phyloP scores from a whole-genome alignment of 768 basidiomycete species.

The Agaricus blazei region DNA sequence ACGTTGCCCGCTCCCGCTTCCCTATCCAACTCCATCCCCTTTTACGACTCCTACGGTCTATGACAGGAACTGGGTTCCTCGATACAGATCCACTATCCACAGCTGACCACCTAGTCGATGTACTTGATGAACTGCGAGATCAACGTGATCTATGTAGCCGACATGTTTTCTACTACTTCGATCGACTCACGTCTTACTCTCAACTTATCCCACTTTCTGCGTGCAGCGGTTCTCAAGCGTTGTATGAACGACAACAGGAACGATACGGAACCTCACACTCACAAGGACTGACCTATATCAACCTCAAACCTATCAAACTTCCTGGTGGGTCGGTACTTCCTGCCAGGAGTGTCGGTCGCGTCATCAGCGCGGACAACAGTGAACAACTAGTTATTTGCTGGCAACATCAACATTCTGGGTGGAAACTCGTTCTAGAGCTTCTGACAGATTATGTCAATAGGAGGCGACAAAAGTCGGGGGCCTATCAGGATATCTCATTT shows the following conservation, averaged over 20 bases:
- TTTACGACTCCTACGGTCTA: slow-evolving; percentile 65
- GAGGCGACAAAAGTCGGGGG: slow-evolving; percentile 36
- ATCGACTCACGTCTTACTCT: slow-evolving; percentile 66
- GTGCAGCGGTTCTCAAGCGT: slow-evolving; percentile 61
- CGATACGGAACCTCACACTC: slow-evolving; percentile 43
- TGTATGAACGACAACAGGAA: slow-evolving; percentile 66
- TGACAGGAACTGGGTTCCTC: slow-evolving; percentile 73
- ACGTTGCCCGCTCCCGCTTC: slow-evolving; percentile 77
- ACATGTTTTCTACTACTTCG: slow-evolving; percentile 74
- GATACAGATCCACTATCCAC: slow-evolving; percentile 66
- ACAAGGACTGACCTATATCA: slow-evolving; percentile 55
- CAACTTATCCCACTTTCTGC: slow-evolving; percentile 61
- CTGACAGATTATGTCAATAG: slow-evolving; percentile 71
- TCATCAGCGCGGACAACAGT: slow-evolving; percentile 67
- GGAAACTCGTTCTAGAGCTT: slow-evolving; percentile 81
- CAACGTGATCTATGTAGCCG: slow-evolving; percentile 52
- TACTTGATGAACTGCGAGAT: slow-evolving; percentile 26
- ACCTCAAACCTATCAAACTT: slow-evolving; percentile 60
- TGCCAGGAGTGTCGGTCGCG: slow-evolving; percentile 57
- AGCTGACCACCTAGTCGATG: slow-evolving; percentile 32
- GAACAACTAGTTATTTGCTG: slow-evolving; percentile 72
- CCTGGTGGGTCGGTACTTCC: slow-evolving; percentile 76
- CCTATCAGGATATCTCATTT: slow-evolving; percentile 52
- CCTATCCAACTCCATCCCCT: slow-evolving; percentile 74
- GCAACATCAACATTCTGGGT: slow-evolving; percentile 80